Percentiles rank a stretch among this genome's conserved stretches.
phyloP scores from a whole-genome alignment of 768 basidiomycete genomes.

The Lactarius deliciosus region DNA sequence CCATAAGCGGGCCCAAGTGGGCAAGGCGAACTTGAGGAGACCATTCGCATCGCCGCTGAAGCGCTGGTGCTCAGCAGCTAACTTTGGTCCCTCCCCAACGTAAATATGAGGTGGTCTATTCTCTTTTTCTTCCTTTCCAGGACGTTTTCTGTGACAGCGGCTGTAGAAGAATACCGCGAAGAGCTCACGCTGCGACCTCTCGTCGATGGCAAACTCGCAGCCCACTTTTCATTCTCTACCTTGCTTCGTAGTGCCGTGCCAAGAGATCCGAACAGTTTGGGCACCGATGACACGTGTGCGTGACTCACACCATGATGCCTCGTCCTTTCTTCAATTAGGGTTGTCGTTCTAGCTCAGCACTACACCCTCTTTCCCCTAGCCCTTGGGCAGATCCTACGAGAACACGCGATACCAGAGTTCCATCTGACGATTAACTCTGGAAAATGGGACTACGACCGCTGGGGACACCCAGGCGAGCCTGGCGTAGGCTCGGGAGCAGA shows the following conservation, averaged over 20 bases:
- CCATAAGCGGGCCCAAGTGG: too few relatives aligned
- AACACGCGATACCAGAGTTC: constrained; percentile 83
- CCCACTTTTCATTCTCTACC: constrained; percentile 80
- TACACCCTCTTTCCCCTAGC: constrained; percentile 85
- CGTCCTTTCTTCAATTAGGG: not conserved
- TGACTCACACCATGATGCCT: not conserved
- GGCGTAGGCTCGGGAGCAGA: constrained; percentile 86
- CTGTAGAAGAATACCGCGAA: constrained; percentile 55
- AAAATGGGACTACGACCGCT: constrained; percentile 83
- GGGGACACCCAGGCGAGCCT: constrained; percentile 77
- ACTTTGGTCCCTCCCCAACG: not conserved
- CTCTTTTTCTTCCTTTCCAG: constrained; percentile 3
- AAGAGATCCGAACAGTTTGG: constrained; percentile 52
- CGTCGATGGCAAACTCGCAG: constrained; percentile 77
- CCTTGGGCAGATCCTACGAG: constrained; percentile 81
- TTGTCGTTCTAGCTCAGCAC: constrained; percentile 61
- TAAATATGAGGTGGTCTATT: constrained; percentile 11
- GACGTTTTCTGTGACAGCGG: not conserved
- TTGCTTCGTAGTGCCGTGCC: constrained; percentile 53
- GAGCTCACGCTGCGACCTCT: constrained; percentile 57
- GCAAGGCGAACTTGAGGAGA: too few relatives aligned
- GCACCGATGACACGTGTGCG: constrained; percentile 49
- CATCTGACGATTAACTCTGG: constrained; percentile 90
- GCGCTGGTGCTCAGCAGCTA: not conserved
- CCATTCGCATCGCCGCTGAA: not conserved